Base-by-base conservation (phyloP, 148 eudicot species). In the Rhododendron henanense region DNA sequence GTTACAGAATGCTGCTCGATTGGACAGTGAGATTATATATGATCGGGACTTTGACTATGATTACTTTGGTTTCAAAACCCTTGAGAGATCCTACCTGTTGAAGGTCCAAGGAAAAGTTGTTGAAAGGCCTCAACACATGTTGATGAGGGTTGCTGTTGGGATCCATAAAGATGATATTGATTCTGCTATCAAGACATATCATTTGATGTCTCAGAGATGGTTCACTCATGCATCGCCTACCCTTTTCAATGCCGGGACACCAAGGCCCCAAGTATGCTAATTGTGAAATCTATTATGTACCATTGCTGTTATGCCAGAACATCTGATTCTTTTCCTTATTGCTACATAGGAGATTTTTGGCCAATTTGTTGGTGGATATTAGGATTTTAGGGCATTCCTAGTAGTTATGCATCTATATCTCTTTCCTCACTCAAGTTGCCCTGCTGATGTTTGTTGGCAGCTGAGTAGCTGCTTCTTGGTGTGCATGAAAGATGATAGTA, bases 161-260 rank as follows among this genome's bases (percentile, higher is more conserved):
- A 97, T 97, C 78, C 98, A 97, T 85, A 97, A 97, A 88, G 94
- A 95, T 76, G 98, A 97, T 83, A 92, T 97, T 48, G 98, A 94
- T 19, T 93, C 98, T 25, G 99, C 88, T 25, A 86, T 97, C 85
- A 89, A 81, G 87, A 97, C 99, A 63, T 97, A 97, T 79, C 98
- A 97, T 90, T 88, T 95, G 83, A 94, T 97, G 94, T 97, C 98
- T 37, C 99, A 97, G 90, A 87, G 98, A 78, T 94, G 99, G 98
- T 97, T 97, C 91, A 95, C 98, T 74, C 99, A 97, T 91, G 98
- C 98, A 87, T 97, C 99, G n/a, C 99, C 99, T 6, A 97, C 99
- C 78, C 95, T 97, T 33, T 97, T 97, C 84, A 94, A 97, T 91
- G 95, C 98, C 13, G 99, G 98, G 80, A 95, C 98, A 45, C 98